These are phyloP conservation scores for Zea luxurians DNA, from an alignment of 176 grass and related monocot species.

Conservation along the genomic window DNA sequence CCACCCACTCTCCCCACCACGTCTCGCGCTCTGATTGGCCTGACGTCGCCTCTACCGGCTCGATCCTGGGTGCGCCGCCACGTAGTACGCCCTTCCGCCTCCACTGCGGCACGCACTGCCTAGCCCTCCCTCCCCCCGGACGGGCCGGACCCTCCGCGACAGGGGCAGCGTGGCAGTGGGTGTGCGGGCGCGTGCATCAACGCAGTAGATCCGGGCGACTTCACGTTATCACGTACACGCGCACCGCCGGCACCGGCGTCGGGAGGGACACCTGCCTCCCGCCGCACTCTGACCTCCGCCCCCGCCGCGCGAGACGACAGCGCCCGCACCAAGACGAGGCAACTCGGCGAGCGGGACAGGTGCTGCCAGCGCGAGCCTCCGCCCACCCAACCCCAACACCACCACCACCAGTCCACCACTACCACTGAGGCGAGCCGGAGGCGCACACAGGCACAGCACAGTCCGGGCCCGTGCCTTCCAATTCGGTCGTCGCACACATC, in stretches of 20 bases:
- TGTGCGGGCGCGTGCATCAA: background rate
- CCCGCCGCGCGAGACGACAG: background rate
- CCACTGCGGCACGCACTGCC: too few species aligned
- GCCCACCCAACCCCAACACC: conserved; percentile 27
- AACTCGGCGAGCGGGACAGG: conserved; percentile 7
- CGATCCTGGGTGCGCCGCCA: conserved; percentile 20
- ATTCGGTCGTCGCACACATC: conserved; percentile 15
- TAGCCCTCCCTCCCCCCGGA: background rate
- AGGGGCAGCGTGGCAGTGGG: background rate
- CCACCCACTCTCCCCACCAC: background rate
- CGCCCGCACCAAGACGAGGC: background rate
- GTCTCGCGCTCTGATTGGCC: conserved; percentile 20
- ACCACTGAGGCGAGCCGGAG: too few species aligned
- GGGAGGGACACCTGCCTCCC: conserved; percentile 38
- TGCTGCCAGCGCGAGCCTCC: conserved; percentile 5
- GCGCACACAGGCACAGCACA: background rate
- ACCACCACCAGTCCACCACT: background rate
- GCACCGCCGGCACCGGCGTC: background rate
- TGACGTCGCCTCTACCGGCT: background rate
- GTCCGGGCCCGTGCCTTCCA: conserved; percentile 38
- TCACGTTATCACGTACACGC: background rate
- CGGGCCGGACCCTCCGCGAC: conserved; percentile 15
- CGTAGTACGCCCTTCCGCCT: background rate
- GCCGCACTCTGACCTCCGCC: conserved; percentile 19
- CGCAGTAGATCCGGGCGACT: conserved; percentile 9